Percentiles rank a stretch among this genome's conserved stretches.
phyloP scores from a whole-genome alignment of 495 filamentous ascomycete genomes.

The Hyaloscypha hepaticicola region DNA sequence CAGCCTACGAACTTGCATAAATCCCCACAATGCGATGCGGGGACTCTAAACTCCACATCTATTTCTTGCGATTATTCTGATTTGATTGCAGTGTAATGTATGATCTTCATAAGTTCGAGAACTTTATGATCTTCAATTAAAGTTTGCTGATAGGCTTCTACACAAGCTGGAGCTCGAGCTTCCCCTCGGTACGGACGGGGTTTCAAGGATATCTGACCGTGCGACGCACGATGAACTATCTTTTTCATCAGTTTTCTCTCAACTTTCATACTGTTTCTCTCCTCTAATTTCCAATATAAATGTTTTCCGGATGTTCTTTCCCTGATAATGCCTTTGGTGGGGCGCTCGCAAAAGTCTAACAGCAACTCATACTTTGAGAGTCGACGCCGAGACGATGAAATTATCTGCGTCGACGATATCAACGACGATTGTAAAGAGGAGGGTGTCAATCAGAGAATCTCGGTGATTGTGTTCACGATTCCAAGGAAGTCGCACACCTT shows the following conservation, averaged over 20 bases:
- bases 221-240: neutral
- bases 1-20: neutral
- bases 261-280: neutral
- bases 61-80: neutral
- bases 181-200: neutral
- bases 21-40: neutral
- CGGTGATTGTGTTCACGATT: neutral
- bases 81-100: neutral
- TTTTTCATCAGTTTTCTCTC: neutral
- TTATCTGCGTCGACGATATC: neutral
- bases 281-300: neutral
- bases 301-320: neutral
- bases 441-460: neutral
- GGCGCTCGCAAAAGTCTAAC: neutral
- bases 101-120: neutral
- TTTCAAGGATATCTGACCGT: neutral
- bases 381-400: neutral
- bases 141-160: neutral
- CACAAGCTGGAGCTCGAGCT: neutral
- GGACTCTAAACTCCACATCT: neutral
- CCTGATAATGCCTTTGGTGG: neutral
- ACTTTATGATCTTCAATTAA: neutral
- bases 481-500: too few relatives aligned
- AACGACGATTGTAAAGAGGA: neutral
- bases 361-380: neutral